These are phyloP conservation scores for Gonapodya sp. DNA, from an alignment of 192 early-diverging fungal genomes.

Conservation along the genomic window DNA sequence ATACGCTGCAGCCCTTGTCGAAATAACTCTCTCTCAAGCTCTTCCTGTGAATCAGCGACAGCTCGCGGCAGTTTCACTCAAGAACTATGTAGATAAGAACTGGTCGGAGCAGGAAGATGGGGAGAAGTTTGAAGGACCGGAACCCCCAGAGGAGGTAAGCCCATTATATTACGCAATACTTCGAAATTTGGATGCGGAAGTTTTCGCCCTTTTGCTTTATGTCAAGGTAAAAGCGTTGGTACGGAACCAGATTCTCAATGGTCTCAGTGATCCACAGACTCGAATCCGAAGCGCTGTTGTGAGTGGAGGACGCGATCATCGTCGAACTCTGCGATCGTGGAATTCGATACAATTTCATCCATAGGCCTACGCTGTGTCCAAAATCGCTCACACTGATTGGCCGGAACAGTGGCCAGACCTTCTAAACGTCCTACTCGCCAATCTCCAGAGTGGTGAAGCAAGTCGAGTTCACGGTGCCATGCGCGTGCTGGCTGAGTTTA, in stretches of 20 bases:
- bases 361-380: conserved; percentile 74
- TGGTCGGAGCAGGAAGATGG: conserved; percentile 51
- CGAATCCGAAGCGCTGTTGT: not conserved
- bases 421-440: conserved; percentile 59
- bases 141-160: conserved; percentile 45
- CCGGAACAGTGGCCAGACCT: conserved; percentile 89
- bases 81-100: conserved; percentile 62
- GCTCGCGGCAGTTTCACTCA: conserved; percentile 60
- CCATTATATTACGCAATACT: conserved; percentile 1
- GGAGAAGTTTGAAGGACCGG: conserved; percentile 41
- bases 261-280: not conserved
- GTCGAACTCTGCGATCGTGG: not conserved
- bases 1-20: conserved; percentile 59
- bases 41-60: conserved; percentile 55
- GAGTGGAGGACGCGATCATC: not conserved
- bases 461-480: conserved; percentile 80
- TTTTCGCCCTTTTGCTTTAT: no score
- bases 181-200: not conserved
- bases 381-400: conserved; percentile 86
- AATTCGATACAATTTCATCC: not conserved
- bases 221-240: not conserved
- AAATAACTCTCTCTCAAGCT: conserved; percentile 52
- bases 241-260: not conserved
- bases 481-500: conserved; percentile 78
- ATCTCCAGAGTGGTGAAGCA: conserved; percentile 46